Base-by-base conservation (phyloP, 352 stramenopile genomes). In the Globisporangium splendens region DNA sequence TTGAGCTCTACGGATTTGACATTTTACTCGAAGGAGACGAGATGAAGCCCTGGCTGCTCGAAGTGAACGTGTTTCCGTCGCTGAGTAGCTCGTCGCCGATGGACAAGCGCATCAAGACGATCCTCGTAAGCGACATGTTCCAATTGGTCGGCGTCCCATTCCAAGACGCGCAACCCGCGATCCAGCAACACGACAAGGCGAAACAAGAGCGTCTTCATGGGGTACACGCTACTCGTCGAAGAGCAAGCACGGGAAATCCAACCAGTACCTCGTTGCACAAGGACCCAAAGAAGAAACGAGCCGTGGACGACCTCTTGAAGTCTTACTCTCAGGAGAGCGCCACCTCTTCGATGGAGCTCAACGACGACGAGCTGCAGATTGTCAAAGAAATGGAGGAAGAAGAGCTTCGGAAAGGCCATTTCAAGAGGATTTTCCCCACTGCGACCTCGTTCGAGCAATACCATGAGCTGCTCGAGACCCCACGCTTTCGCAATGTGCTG, bases 1-100 rank as follows among this genome's bases (percentile, higher is more conserved):
- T 95, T 61, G 89, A 97, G 51, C 65, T 97, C 8, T 97, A 95
- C 48, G 88, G 90, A 0, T 96, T 96, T 63, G 88, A 96, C 52
- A 71, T 97, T 2, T 61, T 97, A 1, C 61, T 97, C 12, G 86
- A 97, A 57, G 71, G 76, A 5, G 70, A 80, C 5, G 61, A 71
- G 6, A 76, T 96, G 61, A 75, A 75, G 44, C 88, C 89, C 7
- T 93, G 86, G 73, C 61, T 97, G n/a, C 70, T 97, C 7, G 90
- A 97, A 56, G 88, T 97, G 21, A 97, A 97, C 55, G 79, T 96
- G 13, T 93, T 91, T 20, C 91, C 91, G 33, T 93, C 84, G 6
- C 76, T 97, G 10, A 96, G 78, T 54, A 91, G 86, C 46, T 89
- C 73, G 8, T 93, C 78, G 1, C 78, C 81, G 4, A 86, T 96